Conservation (phyloP, 1,139 yeast genomes). For the Nakaseomyces kungkrabaensis region DNA sequence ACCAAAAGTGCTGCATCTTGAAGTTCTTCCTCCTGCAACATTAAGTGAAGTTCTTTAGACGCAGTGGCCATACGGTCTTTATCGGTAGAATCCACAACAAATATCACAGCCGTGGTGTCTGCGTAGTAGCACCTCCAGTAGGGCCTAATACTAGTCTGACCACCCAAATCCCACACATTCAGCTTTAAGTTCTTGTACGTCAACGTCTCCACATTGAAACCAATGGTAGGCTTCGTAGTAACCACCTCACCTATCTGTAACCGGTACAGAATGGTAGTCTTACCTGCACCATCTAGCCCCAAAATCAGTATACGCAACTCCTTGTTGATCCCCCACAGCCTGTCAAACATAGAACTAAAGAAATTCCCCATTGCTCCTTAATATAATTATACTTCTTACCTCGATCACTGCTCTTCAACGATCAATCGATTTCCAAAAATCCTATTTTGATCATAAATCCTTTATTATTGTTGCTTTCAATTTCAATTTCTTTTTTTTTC, state of each 20-base stretch:
- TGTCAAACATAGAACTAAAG: constrained; percentile 76
- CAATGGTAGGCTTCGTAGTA: constrained; percentile 91
- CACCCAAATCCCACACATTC: constrained; percentile 89
- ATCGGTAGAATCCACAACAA: constrained; percentile 95
- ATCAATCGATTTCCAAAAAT: too few relatives aligned
- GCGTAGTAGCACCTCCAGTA: constrained; percentile 98
- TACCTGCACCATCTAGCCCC: constrained; percentile 97
- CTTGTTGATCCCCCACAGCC: constrained; percentile 81
- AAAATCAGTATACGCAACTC: constrained; percentile 86
- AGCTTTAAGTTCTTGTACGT: constrained; percentile 83
- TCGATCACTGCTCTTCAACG: too few relatives aligned
- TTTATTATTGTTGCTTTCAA: too few relatives aligned
- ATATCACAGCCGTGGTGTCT: constrained; percentile 90
- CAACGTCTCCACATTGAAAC: constrained; percentile 92
- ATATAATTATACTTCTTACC: not conserved
- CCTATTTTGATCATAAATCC: too few relatives aligned
- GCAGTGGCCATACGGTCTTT: constrained; percentile 86
- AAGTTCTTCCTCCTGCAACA: constrained; percentile 89
- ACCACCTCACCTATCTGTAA: constrained; percentile 91
- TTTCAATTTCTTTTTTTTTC: too few relatives aligned
- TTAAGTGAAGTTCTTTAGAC: constrained; percentile 76
- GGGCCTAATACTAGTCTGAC: constrained; percentile 93
- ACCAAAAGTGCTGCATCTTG: constrained; percentile 84
- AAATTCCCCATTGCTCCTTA: constrained; percentile 62
- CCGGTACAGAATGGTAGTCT: constrained; percentile 86